A percentile compares a stretch with the other conserved stretches of the same genome.
phyloP scores from a whole-genome alignment of 2,329 filamentous ascomycete genomes.

The Ophiostoma ulmi region DNA sequence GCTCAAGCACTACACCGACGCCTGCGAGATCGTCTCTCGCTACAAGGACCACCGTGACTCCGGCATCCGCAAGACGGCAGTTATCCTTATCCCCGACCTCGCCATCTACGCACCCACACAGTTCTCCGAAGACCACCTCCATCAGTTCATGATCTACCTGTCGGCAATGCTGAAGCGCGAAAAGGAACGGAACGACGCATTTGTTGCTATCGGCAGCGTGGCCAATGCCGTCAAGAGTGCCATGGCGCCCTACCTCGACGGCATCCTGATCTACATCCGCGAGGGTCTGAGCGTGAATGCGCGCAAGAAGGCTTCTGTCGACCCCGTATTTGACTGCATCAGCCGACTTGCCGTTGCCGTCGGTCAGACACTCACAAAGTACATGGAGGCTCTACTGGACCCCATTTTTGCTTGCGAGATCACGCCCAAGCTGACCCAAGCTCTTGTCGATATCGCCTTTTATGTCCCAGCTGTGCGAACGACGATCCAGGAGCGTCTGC shows the following conservation, averaged over 20 bases:
- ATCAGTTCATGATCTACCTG: slow-evolving; percentile 95
- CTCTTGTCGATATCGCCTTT: slow-evolving; percentile 96
- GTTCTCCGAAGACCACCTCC: slow-evolving; percentile 80
- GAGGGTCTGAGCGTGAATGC: slow-evolving; percentile 83
- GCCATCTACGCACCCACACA: slow-evolving; percentile 89
- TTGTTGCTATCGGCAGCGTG: slow-evolving; percentile 92
- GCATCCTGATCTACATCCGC: slow-evolving; percentile 86
- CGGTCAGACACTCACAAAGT: slow-evolving; percentile 94
- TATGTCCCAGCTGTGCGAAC: slow-evolving; percentile 94
- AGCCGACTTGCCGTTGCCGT: slow-evolving; percentile 94
- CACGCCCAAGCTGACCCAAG: slow-evolving; percentile 88
- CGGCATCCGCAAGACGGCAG: slow-evolving; percentile 82
- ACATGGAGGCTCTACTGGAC: slow-evolving; percentile 91
- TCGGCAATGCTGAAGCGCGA: slow-evolving; percentile 92
- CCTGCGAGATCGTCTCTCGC: slow-evolving; percentile 86
- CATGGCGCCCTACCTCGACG: slow-evolving; percentile 91
- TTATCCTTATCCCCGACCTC: slow-evolving; percentile 84
- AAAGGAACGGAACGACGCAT: slow-evolving; percentile 88
- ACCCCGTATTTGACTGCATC: slow-evolving; percentile 93
- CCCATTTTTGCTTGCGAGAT: slow-evolving; percentile 96
- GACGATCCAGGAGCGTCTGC: slow-evolving; percentile 85
- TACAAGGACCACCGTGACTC: slow-evolving; percentile 90
- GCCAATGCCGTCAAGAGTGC: slow-evolving; percentile 93
- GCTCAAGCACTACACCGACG: slow-evolving; percentile 87
- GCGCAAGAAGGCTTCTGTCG: slow-evolving; percentile 57